phyloP scores from a whole-genome alignment of 148 eudicot genomes.

The Camellia sinensis region DNA sequence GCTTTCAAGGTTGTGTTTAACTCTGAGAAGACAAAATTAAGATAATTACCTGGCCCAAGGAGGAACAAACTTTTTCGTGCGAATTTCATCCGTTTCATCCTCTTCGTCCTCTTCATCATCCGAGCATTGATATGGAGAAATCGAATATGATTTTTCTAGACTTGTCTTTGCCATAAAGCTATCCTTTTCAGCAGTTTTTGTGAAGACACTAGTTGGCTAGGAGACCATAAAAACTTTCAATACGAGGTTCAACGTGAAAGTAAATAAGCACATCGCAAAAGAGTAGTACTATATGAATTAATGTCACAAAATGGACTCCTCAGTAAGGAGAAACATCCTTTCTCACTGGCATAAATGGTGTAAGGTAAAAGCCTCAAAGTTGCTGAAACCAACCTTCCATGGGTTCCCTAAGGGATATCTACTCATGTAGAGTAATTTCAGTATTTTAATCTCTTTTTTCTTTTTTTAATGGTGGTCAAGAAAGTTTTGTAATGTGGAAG shows the following conservation, averaged over 20 bases:
- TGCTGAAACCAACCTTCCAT: neutral
- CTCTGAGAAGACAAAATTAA: conserved; percentile 9
- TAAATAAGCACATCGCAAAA: no score
- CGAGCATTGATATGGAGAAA: conserved; percentile 89
- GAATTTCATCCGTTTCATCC: conserved; percentile 60
- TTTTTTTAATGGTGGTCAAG: neutral
- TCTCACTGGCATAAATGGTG: neutral
- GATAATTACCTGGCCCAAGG: conserved; percentile 82
- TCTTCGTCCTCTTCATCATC: conserved; percentile 87
- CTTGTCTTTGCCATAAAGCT: conserved; percentile 22
- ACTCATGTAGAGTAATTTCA: no score
- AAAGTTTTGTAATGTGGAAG: neutral
- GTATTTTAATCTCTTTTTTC: neutral
- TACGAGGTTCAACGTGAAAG: neutral
- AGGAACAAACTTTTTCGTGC: conserved; percentile 63
- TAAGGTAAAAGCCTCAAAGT: neutral
- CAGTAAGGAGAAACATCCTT: neutral
- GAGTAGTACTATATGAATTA: neutral
- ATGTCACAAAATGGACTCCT: neutral
- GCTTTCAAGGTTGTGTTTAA: neutral
- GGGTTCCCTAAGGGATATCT: neutral
- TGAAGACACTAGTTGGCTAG: conserved; percentile 25
- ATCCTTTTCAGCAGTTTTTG: conserved; percentile 24
- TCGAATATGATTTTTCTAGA: conserved; percentile 68
- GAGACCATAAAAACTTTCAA: neutral